Evolutionary conservation across 139 green algal species (phyloP).

Genomic region (Cymbomonas tetramitiformis): DNA sequence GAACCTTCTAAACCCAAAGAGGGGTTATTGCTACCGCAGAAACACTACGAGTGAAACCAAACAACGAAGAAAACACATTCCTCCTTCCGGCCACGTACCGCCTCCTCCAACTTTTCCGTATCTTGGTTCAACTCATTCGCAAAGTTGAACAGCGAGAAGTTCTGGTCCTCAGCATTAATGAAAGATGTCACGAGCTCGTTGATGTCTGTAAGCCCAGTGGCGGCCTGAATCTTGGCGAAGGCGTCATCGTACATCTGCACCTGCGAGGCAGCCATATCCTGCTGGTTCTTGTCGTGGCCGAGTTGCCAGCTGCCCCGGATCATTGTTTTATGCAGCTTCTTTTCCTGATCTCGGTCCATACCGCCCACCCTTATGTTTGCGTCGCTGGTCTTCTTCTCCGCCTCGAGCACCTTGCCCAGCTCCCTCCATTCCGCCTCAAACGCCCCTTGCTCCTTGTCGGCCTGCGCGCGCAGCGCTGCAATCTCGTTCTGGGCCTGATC

Average conservation of each 20-base stretch:
- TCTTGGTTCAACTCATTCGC: conserved; percentile 65
- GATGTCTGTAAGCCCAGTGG: conserved; percentile 48
- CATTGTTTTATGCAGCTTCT: conserved; percentile 21
- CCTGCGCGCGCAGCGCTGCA: conserved; percentile 48
- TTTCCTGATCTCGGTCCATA: conserved; percentile 8
- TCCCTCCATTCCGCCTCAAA: conserved; percentile 75
- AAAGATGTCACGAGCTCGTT: conserved; percentile 61
- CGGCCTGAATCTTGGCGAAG: conserved; percentile 59
- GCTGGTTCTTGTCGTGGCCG: conserved; percentile 36
- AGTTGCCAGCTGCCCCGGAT: conserved; percentile 24
- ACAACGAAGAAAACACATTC: no score
- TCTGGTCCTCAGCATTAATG: conserved; percentile 48
- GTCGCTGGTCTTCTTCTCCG: conserved; percentile 17
- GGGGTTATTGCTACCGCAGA: no score
- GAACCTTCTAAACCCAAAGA: no score
- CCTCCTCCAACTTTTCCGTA: conserved; percentile 51
- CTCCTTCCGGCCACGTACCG: no score
- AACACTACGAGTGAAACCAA: no score
- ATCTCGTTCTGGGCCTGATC: conserved; percentile 59
- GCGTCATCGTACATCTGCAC: conserved; percentile 54
- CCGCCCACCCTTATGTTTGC: not conserved
- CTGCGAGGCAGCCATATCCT: conserved; percentile 50
- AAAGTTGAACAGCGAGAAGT: conserved; percentile 65
- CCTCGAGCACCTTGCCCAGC: conserved; percentile 43
- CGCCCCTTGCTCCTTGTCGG: conserved; percentile 59